Evolutionary conservation across 306 rosid species (phyloP).

Genomic region (Cotoneaster glaucophyllus): DNA sequence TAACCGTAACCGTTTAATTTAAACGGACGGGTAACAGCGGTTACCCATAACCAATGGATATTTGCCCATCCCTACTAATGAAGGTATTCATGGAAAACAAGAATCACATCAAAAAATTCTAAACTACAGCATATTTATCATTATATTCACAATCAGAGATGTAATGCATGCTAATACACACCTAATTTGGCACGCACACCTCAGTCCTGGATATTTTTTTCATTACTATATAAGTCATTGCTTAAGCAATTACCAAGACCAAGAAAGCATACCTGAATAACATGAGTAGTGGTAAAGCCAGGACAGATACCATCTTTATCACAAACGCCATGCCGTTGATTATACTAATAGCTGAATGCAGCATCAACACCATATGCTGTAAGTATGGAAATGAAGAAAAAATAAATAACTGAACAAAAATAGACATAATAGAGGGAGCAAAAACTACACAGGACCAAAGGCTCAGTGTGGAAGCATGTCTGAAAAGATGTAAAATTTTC

Average conservation of each 20-base stretch:
- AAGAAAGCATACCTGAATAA: constrained; percentile 74
- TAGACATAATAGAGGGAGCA: neutral
- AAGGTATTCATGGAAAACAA: neutral
- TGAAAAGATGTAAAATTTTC: neutral
- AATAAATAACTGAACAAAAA: neutral
- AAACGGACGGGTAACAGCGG: too few species aligned
- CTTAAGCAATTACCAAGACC: constrained; percentile 5
- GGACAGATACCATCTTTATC: constrained; percentile 86
- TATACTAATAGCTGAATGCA: constrained; percentile 88
- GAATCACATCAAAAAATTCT: neutral
- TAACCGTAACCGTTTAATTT: too few species aligned
- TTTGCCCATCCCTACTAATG: too few species aligned
- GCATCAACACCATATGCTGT: constrained; percentile 96
- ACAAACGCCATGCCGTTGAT: constrained; percentile 74
- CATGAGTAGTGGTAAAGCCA: constrained; percentile 86
- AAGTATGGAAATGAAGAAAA: constrained; percentile 18
- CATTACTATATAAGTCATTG: neutral
- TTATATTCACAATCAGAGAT: neutral
- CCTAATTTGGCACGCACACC: neutral
- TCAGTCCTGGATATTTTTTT: neutral
- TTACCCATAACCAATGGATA: too few species aligned
- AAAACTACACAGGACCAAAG: neutral
- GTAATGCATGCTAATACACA: neutral
- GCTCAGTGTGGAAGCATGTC: neutral
- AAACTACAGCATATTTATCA: neutral